A percentile compares a stretch with the other conserved stretches of the same genome.
Conservation (phyloP, 345 rosid species). For the Eucalyptus curtisii region DNA sequence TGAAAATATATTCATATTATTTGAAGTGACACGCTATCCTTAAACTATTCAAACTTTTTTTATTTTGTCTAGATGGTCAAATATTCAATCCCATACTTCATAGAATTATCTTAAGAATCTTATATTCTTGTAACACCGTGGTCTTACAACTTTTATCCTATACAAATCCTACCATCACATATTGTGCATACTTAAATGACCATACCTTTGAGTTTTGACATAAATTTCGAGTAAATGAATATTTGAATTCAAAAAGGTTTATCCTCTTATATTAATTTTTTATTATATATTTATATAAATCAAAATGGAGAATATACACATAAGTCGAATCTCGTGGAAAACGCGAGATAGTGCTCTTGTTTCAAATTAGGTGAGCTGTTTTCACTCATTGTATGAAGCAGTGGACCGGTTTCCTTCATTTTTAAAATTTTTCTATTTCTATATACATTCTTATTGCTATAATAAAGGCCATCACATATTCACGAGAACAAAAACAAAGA, state of each 20-base stretch:
- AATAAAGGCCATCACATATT: no score
- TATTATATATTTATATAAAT: neutral
- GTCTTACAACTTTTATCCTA: neutral
- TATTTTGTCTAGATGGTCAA: neutral
- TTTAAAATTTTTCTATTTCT: no score
- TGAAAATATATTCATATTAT: neutral
- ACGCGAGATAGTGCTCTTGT: neutral
- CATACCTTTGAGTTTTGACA: neutral
- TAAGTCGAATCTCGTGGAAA: neutral
- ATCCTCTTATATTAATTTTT: neutral
- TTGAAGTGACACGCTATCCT: neutral
- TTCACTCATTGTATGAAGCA: neutral
- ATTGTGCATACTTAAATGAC: neutral
- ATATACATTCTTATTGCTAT: no score
- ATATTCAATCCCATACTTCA: neutral
- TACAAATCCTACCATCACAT: accelerated
- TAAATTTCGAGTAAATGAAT: neutral
- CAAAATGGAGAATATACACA: neutral
- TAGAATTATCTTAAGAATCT: neutral
- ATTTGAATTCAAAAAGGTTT: neutral
- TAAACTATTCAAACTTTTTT: neutral
- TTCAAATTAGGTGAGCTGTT: neutral
- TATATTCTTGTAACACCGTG: neutral
- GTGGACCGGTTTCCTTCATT: no score
- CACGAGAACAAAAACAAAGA: neutral